Conservation (phyloP, 2,329 filamentous ascomycete species). For the Plectosphaerella cucumerina region DNA sequence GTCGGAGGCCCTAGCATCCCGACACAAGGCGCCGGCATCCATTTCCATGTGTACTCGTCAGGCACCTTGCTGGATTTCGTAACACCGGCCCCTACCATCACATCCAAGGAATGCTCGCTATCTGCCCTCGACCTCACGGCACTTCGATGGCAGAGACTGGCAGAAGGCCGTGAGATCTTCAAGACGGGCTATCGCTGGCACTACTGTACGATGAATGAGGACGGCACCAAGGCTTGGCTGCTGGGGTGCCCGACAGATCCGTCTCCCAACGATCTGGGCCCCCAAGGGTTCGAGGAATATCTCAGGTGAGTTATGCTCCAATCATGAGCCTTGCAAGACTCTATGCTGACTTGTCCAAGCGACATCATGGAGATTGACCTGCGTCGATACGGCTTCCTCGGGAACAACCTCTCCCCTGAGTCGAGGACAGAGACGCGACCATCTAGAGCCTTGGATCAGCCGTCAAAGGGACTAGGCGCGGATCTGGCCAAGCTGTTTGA, state of each 20-base stretch:
- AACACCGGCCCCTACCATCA: slow-evolving; percentile 84
- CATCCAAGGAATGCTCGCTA: slow-evolving; percentile 81
- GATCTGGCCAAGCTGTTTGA: slow-evolving; percentile 89
- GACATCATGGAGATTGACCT: slow-evolving; percentile 94
- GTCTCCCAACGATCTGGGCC: slow-evolving; percentile 58
- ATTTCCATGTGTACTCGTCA: slow-evolving; percentile 94
- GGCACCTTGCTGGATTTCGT: slow-evolving; percentile 91
- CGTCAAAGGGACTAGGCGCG: slow-evolving; percentile 68
- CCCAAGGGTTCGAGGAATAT: slow-evolving; percentile 79
- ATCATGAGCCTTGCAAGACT: not conserved
- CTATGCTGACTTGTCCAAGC: slow-evolving; percentile 27
- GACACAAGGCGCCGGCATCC: slow-evolving; percentile 82
- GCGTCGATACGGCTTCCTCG: slow-evolving; percentile 83
- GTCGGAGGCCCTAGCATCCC: slow-evolving; percentile 82
- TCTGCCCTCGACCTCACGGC: slow-evolving; percentile 84
- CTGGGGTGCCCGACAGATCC: slow-evolving; percentile 84
- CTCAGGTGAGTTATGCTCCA: slow-evolving; percentile 48
- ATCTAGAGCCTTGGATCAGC: slow-evolving; percentile 45
- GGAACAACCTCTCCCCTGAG: slow-evolving; percentile 65
- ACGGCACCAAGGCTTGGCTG: slow-evolving; percentile 94
- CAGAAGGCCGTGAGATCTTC: slow-evolving; percentile 92
- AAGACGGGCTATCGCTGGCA: slow-evolving; percentile 93
- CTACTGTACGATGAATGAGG: slow-evolving; percentile 93
- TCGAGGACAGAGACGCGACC: slow-evolving; percentile 45
- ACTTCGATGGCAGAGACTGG: slow-evolving; percentile 89